Base-by-base conservation (phyloP, 2,329 filamentous ascomycete genomes). In the Verticillium albo-atrum region DNA sequence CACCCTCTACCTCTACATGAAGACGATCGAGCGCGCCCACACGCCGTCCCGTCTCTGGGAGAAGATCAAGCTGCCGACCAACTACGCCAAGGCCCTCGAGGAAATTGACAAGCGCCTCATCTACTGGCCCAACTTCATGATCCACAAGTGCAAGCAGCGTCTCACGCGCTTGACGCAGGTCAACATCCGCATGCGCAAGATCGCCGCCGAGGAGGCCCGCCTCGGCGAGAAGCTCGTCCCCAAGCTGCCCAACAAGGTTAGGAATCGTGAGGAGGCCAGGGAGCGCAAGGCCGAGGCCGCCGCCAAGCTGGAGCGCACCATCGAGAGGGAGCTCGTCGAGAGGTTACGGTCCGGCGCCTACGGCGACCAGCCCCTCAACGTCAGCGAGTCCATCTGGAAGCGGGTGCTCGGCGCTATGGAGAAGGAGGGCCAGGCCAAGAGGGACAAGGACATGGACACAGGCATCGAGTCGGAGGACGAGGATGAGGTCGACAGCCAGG, bases 141-240 rank as follows among this genome's bases (percentile, higher is more conserved):
- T 92, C 34, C 92, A 97, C 79, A 97, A 96, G 78, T 95, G 92
- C 82, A 99, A 99, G 81, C 95, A 98, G 79, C 88, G 95, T 61
- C 84, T 98, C 52, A 98, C 95, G 10, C 82, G 95, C 55, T 74
- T 99, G 69, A 96, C 92, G 56, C 95, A 98, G 79, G 94, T 99
- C 54, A 88, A 89, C 60, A 95, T 97, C 65, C 81, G 86, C 65
- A 87, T 86, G 83, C 86, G 90, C 69, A 87, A 88, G 71, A 81
- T 98, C 63, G 91, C 91, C 30, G 92, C 89, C 70, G 94, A 97
- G 78, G 92, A 97, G 61, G 92, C 93, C 70, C 82, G 92, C 42
- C 78, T 98, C 34, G 95, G 93, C 47, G 95, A 98, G 82, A 89
- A 85, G 69, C 77, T 96, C 52, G 93, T 98, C 26, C 89, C 92